These are phyloP conservation scores for Lomentospora prolificans DNA, from an alignment of 2,329 filamentous ascomycete species.

Conservation along the genomic window DNA sequence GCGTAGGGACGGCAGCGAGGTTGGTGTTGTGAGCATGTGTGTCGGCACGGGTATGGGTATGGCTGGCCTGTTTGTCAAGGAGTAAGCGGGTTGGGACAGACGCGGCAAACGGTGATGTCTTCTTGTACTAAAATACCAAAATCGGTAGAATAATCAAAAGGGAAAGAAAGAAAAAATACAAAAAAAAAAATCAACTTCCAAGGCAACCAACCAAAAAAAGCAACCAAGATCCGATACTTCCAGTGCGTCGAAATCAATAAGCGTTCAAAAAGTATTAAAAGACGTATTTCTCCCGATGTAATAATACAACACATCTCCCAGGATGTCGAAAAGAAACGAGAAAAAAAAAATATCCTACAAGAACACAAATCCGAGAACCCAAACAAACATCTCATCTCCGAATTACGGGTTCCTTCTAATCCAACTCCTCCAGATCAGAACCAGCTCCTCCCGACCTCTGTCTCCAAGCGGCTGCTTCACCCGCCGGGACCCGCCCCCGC, in stretches of 20 bases:
- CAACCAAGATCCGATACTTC: neutral
- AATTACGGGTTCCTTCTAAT: constrained; percentile 2
- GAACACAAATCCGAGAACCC: neutral
- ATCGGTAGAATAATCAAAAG: neutral
- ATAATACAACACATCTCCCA: constrained; percentile 1
- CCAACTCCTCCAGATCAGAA: constrained; percentile 11
- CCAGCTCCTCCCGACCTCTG: constrained; percentile 31
- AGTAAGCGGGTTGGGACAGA: no score
- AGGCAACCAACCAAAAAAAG: neutral
- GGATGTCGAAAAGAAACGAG: neutral
- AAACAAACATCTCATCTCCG: neutral
- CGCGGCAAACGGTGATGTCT: no score
- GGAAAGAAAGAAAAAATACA: neutral
- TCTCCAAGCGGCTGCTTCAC: constrained; percentile 48
- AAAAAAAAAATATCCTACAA: neutral
- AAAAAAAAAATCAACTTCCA: neutral
- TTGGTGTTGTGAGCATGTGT: constrained; percentile 89
- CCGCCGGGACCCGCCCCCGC: constrained; percentile 60
- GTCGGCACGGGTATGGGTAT: constrained; percentile 75
- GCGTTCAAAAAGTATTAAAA: neutral
- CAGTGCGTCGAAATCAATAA: neutral
- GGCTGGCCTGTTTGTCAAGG: constrained; percentile 56
- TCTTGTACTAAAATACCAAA: neutral
- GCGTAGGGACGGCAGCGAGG: constrained; percentile 59
- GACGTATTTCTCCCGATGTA: neutral